phyloP scores from a whole-genome alignment of 2,329 filamentous ascomycete genomes.

The Pleochaeta shiraiana region DNA sequence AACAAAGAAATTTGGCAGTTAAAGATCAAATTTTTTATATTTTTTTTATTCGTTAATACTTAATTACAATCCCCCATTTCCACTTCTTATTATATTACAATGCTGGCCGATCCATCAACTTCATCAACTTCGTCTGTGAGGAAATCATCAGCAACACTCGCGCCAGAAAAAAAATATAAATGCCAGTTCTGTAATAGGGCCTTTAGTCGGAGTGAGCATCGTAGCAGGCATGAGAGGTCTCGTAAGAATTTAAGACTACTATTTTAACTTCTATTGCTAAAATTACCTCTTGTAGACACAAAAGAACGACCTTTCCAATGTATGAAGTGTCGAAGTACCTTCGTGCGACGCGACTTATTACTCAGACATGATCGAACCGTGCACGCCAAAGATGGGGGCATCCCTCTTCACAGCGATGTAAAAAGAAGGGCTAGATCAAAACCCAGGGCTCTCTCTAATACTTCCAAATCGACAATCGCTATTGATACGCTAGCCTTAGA shows the following conservation, averaged over 20 bases:
- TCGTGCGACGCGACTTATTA: constrained; percentile 89
- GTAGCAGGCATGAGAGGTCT: constrained; percentile 89
- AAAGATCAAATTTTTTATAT: constrained; percentile 5
- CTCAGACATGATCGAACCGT: constrained; percentile 96
- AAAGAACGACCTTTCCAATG: constrained; percentile 99
- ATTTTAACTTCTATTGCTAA: background rate
- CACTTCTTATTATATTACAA: too few relatives aligned
- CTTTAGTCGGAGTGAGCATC: constrained; percentile 92
- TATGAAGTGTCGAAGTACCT: constrained; percentile 93
- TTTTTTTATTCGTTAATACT: constrained; percentile 15
- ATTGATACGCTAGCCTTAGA: constrained; percentile 75
- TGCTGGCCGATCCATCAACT: constrained; percentile 32
- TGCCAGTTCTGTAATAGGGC: constrained; percentile 97
- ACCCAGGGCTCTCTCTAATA: constrained; percentile 35
- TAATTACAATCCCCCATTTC: constrained; percentile 29
- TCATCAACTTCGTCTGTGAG: constrained; percentile 38
- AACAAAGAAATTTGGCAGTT: too few relatives aligned
- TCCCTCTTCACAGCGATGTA: constrained; percentile 81
- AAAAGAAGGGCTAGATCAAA: constrained; percentile 63
- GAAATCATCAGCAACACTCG: constrained; percentile 40
- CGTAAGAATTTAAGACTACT: constrained; percentile 43
- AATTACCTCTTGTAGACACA: constrained; percentile 41
- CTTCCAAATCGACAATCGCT: constrained; percentile 57
- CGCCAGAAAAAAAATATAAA: constrained; percentile 96
- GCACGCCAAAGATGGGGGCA: constrained; percentile 91